Percentiles rank a stretch among this genome's conserved stretches.
Conservation (phyloP, 164 flowering plant genomes). For the Vitis rotundifolia region DNA sequence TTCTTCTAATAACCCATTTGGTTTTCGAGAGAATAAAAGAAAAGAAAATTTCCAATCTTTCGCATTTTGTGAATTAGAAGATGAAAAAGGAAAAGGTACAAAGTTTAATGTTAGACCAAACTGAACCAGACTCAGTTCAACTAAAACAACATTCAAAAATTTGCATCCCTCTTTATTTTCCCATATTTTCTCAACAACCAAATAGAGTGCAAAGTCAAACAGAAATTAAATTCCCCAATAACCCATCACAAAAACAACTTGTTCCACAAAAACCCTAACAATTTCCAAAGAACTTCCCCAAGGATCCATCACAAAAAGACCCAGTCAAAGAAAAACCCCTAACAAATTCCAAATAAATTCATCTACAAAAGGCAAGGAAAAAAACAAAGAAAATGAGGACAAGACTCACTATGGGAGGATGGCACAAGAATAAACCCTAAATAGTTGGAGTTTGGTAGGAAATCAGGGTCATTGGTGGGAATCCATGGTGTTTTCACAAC, state of each 20-base stretch:
- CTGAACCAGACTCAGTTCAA: too few relatives aligned
- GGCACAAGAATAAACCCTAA: background rate
- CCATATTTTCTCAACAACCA: background rate
- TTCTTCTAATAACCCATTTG: too few relatives aligned
- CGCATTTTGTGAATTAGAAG: too few relatives aligned
- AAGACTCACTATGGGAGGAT: conserved; percentile 3
- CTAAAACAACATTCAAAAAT: too few relatives aligned
- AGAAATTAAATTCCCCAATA: too few relatives aligned
- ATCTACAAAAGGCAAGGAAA: background rate
- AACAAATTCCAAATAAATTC: background rate
- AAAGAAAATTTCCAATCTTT: too few relatives aligned
- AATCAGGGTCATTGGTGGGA: background rate
- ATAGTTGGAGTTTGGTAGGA: background rate
- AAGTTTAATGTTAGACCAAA: background rate
- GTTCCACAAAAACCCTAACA: too few relatives aligned
- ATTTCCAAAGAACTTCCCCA: too few relatives aligned
- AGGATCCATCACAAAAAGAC: too few relatives aligned
- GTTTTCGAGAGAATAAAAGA: too few relatives aligned
- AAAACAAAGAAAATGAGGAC: background rate
- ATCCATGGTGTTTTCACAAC: conserved; percentile 14
- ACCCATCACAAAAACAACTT: too few relatives aligned
- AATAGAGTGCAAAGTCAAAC: background rate
- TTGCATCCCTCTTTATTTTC: background rate
- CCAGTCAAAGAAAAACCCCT: background rate
- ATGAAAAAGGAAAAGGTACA: background rate